These are phyloP conservation scores for Prototheca stagnorum DNA, from an alignment of 163 green algal genomes.

Conservation along the genomic window DNA sequence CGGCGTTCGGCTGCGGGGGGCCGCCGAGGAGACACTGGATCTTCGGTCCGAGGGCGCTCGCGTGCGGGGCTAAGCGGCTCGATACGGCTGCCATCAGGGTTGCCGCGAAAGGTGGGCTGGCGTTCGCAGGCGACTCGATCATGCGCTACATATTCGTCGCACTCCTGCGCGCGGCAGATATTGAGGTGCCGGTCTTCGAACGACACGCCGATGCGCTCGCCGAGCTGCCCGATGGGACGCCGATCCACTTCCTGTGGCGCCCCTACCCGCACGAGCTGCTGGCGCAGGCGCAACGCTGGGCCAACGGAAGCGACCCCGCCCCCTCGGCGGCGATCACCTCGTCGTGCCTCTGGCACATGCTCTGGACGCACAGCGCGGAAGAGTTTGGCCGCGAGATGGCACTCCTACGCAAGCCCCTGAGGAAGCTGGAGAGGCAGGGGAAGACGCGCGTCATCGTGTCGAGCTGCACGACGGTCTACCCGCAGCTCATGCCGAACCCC, in stretches of 20 bases:
- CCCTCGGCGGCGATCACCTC: not conserved
- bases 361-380: not conserved
- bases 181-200: constrained; percentile 9
- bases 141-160: constrained; percentile 20
- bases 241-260: constrained; percentile 18
- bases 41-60: too few species aligned
- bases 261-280: constrained; percentile 26
- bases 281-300: not conserved
- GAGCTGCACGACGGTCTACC: not conserved
- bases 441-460: not conserved
- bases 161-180: constrained; percentile 13
- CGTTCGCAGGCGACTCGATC: constrained; percentile 35
- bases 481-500: not conserved
- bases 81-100: too few species aligned
- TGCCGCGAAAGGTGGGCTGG: constrained; percentile 8
- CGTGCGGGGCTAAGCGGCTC: too few species aligned
- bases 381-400: not conserved
- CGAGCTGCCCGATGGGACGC: constrained; percentile 7
- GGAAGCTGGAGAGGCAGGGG: not conserved
- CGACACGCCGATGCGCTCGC: constrained; percentile 29
- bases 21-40: too few species aligned
- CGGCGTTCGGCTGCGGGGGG: too few species aligned
- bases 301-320: not conserved
- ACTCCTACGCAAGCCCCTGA: not conserved
- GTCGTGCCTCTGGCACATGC: constrained; percentile 1